Base-by-base conservation (phyloP, 2,329 filamentous ascomycete genomes). In the Cyphellophora attinorum region DNA sequence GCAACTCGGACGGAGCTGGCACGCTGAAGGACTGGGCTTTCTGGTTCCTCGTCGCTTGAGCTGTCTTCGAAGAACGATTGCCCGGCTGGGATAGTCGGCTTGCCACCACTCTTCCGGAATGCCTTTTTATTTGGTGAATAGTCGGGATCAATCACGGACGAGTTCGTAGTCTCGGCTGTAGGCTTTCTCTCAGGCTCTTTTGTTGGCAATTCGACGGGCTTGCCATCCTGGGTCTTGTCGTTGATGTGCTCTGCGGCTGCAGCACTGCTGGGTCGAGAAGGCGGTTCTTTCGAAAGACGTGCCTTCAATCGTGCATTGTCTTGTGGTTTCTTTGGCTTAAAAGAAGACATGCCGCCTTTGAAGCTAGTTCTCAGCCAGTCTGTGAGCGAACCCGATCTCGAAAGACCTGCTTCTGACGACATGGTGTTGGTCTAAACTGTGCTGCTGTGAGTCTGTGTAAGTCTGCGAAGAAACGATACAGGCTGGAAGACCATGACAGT, bases 1-100 rank as follows among this genome's bases (percentile, higher is more conserved):
- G 27, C 28, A n/a, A 46, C 44, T 12, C 46, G 44, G 8, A 46
- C 46, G 33, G 46, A 48, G 39, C 44, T 50, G 19, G 47, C 47
- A 21, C 46, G 40, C 12, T 46, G 39, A 6, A 50, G 27, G n/a
- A 46, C 19, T 5, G 44, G 41, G 17, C 34, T 34, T 10, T 27
- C 34, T 13, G 33, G 34, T 19, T 42, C 41, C 5, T 34, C 41
- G 19, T 41, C 35, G 29, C 33, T 34, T 3, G 39, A 42, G 21
- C 21, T 25, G n/a, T 25, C 21, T 8, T 25, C 21, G 21, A 25
- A 25, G n/a, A n/a, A 8, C 8, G 8, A 8, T 25, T 8, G 21
- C n/a, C 21, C 21, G 8, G 21, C 21, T 25, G 21, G 8, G 21
- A n/a, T n/a, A 25, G 21, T 8, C 8, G 21, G 21, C n/a, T 8